A percentile compares a stretch with the other conserved stretches of the same genome.
These are phyloP conservation scores for Tieghemostelium lacteum DNA, from an alignment of 78 protist genomes.

Conservation along the genomic window DNA sequence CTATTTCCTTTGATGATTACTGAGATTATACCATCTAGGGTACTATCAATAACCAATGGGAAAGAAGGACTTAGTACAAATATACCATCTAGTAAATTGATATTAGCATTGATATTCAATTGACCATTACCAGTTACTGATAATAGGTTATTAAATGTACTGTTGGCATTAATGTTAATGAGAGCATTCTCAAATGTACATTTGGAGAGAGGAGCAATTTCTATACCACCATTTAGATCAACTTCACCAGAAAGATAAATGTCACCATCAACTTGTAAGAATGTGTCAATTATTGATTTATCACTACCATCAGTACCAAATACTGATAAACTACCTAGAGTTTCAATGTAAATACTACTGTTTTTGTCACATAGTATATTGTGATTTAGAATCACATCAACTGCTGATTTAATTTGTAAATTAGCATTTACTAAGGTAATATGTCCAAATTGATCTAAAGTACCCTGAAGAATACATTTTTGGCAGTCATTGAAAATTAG, in stretches of 20 bases:
- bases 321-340: too few species aligned
- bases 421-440: too few species aligned
- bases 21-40: background rate
- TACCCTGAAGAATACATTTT: too few species aligned
- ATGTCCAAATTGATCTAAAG: too few species aligned
- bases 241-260: background rate
- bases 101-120: background rate
- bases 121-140: background rate
- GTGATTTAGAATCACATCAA: too few species aligned
- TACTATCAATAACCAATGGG: background rate
- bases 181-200: too few species aligned
- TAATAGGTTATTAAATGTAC: background rate
- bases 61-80: background rate
- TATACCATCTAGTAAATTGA: background rate
- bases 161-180: background rate
- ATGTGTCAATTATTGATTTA: background rate
- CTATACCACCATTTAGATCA: background rate
- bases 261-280: too few species aligned
- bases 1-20: background rate
- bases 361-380: too few species aligned
- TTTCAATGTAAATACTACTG: too few species aligned
- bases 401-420: too few species aligned
- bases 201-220: background rate
- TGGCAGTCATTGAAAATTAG: too few species aligned
- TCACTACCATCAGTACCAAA: constrained; percentile 10